A percentile compares a stretch with the other conserved stretches of the same genome.
These are phyloP conservation scores for Limonium bicolor DNA, from an alignment of 148 eudicot genomes.

Conservation along the genomic window DNA sequence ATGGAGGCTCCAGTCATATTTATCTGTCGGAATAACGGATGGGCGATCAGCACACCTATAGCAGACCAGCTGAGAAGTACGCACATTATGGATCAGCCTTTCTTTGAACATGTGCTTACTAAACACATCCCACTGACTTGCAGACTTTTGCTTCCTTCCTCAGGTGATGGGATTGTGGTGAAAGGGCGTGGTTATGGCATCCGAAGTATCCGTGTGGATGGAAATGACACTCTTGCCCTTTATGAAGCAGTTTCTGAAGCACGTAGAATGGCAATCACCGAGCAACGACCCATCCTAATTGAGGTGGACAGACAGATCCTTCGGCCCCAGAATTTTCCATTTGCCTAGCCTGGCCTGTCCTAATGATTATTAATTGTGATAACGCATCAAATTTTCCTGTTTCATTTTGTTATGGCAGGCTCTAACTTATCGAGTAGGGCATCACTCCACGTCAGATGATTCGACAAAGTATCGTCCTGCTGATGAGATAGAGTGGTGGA, in stretches of 20 bases:
- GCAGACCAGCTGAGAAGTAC: constrained; percentile 49
- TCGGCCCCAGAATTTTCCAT: background rate
- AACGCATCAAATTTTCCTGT: background rate
- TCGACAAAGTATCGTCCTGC: constrained; percentile 67
- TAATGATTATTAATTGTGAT: background rate
- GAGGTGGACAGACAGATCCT: constrained; percentile 24
- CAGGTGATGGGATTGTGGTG: constrained; percentile 70
- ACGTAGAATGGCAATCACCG: constrained; percentile 32
- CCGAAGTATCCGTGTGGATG: constrained; percentile 54
- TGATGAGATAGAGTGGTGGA: constrained; percentile 70
- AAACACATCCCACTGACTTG: background rate
- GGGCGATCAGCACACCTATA: constrained; percentile 72
- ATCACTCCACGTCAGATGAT: constrained; percentile 84
- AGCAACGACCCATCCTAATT: constrained; percentile 42
- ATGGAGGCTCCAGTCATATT: constrained; percentile 57
- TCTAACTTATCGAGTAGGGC: constrained; percentile 63
- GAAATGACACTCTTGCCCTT: constrained; percentile 61
- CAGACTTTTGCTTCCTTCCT: background rate
- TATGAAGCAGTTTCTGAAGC: constrained; percentile 46
- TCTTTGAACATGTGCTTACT: background rate
- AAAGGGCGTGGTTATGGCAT: constrained; percentile 65
- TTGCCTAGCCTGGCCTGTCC: background rate
- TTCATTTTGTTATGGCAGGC: constrained; percentile 20
- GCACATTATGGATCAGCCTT: background rate
- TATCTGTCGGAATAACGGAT: constrained; percentile 69